Base-by-base conservation (phyloP, 2,329 filamentous ascomycete species). In the Pseudogymnoascus sp. region DNA sequence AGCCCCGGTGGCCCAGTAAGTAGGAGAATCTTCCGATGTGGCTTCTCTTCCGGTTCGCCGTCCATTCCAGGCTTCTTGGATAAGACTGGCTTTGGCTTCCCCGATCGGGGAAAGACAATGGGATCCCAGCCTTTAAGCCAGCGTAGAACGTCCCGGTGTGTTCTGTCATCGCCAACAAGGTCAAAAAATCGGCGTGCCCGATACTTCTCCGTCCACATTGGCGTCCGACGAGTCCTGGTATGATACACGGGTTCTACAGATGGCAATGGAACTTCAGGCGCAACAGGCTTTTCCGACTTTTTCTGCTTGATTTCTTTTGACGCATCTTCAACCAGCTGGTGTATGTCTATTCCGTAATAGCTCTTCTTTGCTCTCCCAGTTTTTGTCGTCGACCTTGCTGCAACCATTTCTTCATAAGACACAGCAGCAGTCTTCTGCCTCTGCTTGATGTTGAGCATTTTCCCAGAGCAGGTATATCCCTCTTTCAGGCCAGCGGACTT, bases 141-240 rank as follows among this genome's bases (percentile, higher is more conserved):
- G 61, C 90, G 86, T 62, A 99, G 78, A 4, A 99, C 93, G 64
- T 88, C 83, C 64, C 94, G 85, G 74, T 99, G 95, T 26, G 93
- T 97, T 49, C 92, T 82, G 72, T 99, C 94, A 69, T 99, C 94
- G 29, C 95, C 95, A 58, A 96, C 91, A 0, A 99, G 80, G 68
- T 99, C 94, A 68, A 92, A 90, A 70, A 97, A 99, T 69, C 87
- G 93, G 65, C 86, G 85, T 29, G 94, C 94, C 37, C 94, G 87
- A 72, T 99, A 99, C 73, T 99, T 99, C 72, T 99, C 94, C 0
- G 93, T 96, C 94, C 94, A 99, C 72, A 99, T 78, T 33, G 91
- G 74, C 0, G 84, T 82, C 65, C 63, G 69, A 14, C 68, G 63
- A 70, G 73, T 19, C 65, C 70, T 71, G 12, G 65, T 35, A 43